phyloP scores from a whole-genome alignment of 2,329 filamentous ascomycete genomes.

The Neophaeococcomyces mojaviensis region DNA sequence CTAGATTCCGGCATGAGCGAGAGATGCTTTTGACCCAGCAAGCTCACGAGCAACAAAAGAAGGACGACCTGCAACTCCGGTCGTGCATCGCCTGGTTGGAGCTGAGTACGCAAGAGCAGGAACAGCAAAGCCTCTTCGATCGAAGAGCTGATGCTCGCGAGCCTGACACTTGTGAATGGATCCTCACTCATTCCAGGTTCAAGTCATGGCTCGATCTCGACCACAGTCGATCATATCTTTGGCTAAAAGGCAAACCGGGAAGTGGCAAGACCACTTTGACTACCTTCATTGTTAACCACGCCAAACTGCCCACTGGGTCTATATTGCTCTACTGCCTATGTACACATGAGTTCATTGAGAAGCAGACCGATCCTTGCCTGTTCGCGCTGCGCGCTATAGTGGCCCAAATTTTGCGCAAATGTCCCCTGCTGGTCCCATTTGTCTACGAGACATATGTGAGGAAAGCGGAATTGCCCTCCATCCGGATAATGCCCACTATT shows the following conservation, averaged over 20 bases:
- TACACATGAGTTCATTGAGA: slow-evolving; percentile 4
- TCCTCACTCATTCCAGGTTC: slow-evolving; percentile 12
- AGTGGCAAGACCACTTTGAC: slow-evolving; percentile 22
- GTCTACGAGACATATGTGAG: slow-evolving; percentile 23
- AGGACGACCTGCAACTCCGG: slow-evolving; percentile 8
- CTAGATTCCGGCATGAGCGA: slow-evolving; percentile 11
- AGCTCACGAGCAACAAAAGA: slow-evolving; percentile 13
- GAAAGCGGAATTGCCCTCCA: slow-evolving; percentile 11
- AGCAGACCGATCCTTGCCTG: slow-evolving; percentile 11
- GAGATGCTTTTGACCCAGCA: background rate
- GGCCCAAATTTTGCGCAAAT: slow-evolving; percentile 21
- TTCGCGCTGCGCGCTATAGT: slow-evolving; percentile 20
- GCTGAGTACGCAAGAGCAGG: slow-evolving; percentile 18
- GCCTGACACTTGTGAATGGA: slow-evolving; percentile 24
- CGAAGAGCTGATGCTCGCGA: slow-evolving; percentile 9
- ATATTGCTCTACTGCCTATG: slow-evolving; percentile 11
- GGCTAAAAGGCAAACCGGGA: slow-evolving; percentile 21
- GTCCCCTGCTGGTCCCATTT: slow-evolving; percentile 20
- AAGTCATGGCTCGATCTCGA: slow-evolving; percentile 17
- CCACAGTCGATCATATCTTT: slow-evolving; percentile 10
- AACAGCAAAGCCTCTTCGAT: slow-evolving; percentile 16
- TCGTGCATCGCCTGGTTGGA: slow-evolving; percentile 11
- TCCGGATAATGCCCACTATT: slow-evolving; percentile 18
- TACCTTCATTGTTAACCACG: background rate
- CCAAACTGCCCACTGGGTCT: background rate